Percentiles rank a stretch among this genome's conserved stretches.
phyloP scores from a whole-genome alignment of 2,329 filamentous ascomycete genomes.

The Epichloe uncinata region DNA sequence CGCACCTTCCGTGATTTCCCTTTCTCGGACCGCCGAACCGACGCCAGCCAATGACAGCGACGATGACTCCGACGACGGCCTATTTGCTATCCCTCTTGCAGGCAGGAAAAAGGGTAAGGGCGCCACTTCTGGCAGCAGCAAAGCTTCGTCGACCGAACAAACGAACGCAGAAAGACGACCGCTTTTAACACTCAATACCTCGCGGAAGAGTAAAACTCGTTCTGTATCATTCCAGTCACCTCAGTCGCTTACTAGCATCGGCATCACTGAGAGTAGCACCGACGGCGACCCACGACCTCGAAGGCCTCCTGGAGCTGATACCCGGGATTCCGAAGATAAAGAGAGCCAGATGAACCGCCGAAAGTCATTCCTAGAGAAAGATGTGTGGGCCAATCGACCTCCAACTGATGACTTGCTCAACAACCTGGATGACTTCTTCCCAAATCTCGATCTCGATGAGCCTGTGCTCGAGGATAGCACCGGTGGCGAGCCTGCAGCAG shows the following conservation, averaged over 20 bases:
- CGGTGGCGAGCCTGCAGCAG: constrained; percentile 22
- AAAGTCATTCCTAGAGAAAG: constrained; percentile 83
- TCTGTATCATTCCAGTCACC: constrained; percentile 60
- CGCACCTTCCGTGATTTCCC: constrained; percentile 21
- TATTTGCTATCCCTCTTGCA: constrained; percentile 64
- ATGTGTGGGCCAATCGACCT: constrained; percentile 94
- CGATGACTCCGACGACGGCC: constrained; percentile 82
- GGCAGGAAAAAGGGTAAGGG: constrained; percentile 24
- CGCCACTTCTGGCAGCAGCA: constrained; percentile 3
- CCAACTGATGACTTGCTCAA: constrained; percentile 90
- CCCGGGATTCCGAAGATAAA: constrained; percentile 48
- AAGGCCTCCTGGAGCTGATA: constrained; percentile 40
- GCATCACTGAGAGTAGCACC: constrained; percentile 28
- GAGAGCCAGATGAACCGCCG: constrained; percentile 52
- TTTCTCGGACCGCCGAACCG: constrained; percentile 20
- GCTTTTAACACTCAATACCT: constrained; percentile 49
- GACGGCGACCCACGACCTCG: constrained; percentile 24
- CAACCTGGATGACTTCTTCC: constrained; percentile 98
- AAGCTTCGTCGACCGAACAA: constrained; percentile 9
- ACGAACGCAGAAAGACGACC: constrained; percentile 35
- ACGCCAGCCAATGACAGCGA: constrained; percentile 46
- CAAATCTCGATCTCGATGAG: constrained; percentile 89
- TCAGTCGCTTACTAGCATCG: constrained; percentile 22
- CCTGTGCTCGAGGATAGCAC: constrained; percentile 71
- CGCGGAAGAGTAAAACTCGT: constrained; percentile 43